Conservation (phyloP, 2,329 filamentous ascomycete genomes). For the Trichophyton schoenleinii region DNA sequence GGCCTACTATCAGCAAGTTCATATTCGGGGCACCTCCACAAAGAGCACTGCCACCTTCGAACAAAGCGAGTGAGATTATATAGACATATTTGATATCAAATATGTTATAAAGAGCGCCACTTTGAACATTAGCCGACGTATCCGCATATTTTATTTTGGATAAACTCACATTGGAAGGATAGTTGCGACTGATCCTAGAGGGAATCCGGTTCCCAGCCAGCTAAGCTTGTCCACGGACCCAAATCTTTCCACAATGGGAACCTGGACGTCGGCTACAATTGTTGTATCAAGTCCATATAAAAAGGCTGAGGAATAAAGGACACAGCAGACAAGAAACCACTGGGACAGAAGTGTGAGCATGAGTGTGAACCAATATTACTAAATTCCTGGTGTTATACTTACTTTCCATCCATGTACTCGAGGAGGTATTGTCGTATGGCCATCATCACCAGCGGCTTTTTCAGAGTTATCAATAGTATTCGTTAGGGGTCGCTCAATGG, state of each 20-base stretch:
- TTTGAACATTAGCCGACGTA: neutral
- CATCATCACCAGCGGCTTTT: neutral
- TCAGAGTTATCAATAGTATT: neutral
- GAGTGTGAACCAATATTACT: neutral
- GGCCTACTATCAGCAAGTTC: slow-evolving; percentile 35
- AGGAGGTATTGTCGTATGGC: neutral
- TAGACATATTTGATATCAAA: slow-evolving; percentile 38
- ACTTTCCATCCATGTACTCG: slow-evolving; percentile 1
- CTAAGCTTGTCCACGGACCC: slow-evolving; percentile 27
- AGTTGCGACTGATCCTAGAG: slow-evolving; percentile 28
- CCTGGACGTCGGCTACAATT: slow-evolving; percentile 20
- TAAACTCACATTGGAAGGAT: slow-evolving; percentile 20
- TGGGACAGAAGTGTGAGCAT: neutral
- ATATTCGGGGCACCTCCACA: slow-evolving; percentile 37
- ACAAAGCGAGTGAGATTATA: slow-evolving; percentile 19
- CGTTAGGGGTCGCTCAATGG: neutral
- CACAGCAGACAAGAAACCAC: slow-evolving; percentile 1
- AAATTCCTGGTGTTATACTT: neutral
- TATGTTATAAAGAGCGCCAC: slow-evolving; percentile 28
- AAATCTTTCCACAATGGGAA: slow-evolving; percentile 30
- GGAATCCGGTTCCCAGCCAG: slow-evolving; percentile 34
- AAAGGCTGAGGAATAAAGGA: neutral
- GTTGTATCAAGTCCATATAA: neutral
- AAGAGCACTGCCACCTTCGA: slow-evolving; percentile 24
- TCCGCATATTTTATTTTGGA: too few relatives aligned